Evolutionary conservation across 495 filamentous ascomycete species (phyloP), one percentile per base, ranked within the genome.

Genomic region (Penicillium canescens): DNA sequence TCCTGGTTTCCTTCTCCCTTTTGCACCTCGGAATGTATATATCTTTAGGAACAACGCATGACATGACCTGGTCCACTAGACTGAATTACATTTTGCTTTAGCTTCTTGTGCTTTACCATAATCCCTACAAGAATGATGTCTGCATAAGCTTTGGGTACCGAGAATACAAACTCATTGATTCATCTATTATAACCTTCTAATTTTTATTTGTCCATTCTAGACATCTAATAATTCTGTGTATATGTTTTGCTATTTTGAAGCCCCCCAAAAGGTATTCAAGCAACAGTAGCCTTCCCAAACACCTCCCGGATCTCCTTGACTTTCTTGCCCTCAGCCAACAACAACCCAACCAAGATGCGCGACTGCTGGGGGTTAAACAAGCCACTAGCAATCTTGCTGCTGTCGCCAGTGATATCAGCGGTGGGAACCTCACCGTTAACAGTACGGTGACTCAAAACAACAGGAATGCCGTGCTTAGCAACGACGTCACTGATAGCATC

Each of bases 371-470:
- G 67, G 53, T 69, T 70, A 44, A 67, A 52, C 51, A 62, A 66
- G 6, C 67, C 66, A 34, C 63, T 67, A 2, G 67, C 62, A 49
- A 73, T 70, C 6, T 54, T 41, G 12, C 46, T 52, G 37, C 54
- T 61, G 7, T 62, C 60, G 23, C 61, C 58, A 6, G 48, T 58
- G 23, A 60, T 59, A 28, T 62, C 67, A 7, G 67, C 58, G 20
- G 65, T 59, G 12, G 72, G 59, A 3, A 76, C 70, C 36, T 72
- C 65, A 8, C 67, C 67, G 46, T 63, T 70, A 3, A 61, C 66
- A 9, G 67, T 68, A 18, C 63, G 61, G 12, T 56, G 59, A 38
- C 63, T 67, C 43, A 54, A 42, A 13, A 69, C 61, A 6, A 69
- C 50, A 14, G 66, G 66, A 34, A 69, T 56, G 6, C 51, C 31